phyloP scores from a whole-genome alignment of 2,329 filamentous ascomycete species.

The Cladosporium sp. region DNA sequence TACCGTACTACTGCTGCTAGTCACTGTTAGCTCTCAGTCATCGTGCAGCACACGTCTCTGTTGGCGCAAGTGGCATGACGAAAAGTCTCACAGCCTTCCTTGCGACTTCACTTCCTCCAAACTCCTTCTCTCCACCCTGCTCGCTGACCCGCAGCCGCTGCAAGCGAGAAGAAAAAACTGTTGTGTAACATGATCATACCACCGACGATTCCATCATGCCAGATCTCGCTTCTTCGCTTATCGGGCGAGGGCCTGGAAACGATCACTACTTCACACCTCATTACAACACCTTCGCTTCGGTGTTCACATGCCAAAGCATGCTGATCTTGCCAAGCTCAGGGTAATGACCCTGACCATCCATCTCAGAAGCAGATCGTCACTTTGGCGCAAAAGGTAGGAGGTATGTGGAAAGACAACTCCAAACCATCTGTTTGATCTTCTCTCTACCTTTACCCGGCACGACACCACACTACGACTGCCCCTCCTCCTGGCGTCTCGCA shows the following conservation, averaged over 20 bases:
- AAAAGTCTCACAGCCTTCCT: slow-evolving; percentile 9
- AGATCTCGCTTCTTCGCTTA: neutral
- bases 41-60: neutral
- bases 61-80: slow-evolving; percentile 2
- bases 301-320: slow-evolving; percentile 1
- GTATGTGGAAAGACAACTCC: no score
- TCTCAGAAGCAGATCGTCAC: slow-evolving; percentile 4
- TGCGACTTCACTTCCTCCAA: slow-evolving; percentile 1
- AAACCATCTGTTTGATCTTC: neutral
- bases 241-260: no score
- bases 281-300: slow-evolving; percentile 5
- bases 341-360: neutral
- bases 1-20: neutral
- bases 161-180: slow-evolving; percentile 7
- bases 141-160: slow-evolving; percentile 9
- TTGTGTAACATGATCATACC: slow-evolving; percentile 1
- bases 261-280: no score
- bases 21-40: neutral
- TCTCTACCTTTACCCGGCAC: no score
- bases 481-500: slow-evolving; percentile 4
- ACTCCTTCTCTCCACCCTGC: neutral
- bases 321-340: neutral
- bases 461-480: slow-evolving; percentile 1
- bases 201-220: slow-evolving; percentile 2
- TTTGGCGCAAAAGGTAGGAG: no score